These are phyloP conservation scores for Parastagonospora nodorum DNA, from an alignment of 2,329 filamentous ascomycete genomes.

Conservation along the genomic window DNA sequence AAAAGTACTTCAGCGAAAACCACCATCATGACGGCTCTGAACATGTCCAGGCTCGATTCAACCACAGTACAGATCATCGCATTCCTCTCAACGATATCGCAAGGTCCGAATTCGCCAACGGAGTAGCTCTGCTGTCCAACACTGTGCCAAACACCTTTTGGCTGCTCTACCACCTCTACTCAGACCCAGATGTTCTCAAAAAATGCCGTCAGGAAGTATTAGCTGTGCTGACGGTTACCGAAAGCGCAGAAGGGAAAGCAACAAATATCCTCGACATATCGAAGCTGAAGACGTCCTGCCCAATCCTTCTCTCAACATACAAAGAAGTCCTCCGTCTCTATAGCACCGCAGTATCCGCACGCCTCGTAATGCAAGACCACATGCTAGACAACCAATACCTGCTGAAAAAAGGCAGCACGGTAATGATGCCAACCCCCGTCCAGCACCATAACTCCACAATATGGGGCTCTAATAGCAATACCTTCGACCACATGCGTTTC, in stretches of 20 bases:
- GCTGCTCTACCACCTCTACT: conserved; percentile 43
- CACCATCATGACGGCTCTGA: conserved; percentile 38
- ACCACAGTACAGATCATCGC: conserved; percentile 31
- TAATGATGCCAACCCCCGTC: conserved; percentile 34
- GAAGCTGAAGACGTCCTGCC: conserved; percentile 40
- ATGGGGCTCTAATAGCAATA: conserved; percentile 34
- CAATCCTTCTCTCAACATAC: conserved; percentile 45
- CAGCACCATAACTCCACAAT: conserved; percentile 27
- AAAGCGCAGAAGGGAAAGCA: neutral
- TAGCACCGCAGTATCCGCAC: conserved; percentile 36
- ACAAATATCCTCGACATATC: conserved; percentile 34
- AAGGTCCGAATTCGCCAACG: conserved; percentile 43
- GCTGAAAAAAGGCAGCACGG: conserved; percentile 9
- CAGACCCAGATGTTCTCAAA: conserved; percentile 32
- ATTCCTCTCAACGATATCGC: conserved; percentile 45
- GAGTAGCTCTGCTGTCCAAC: conserved; percentile 46
- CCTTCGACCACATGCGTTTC: conserved; percentile 41
- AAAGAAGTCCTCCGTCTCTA: conserved; percentile 48
- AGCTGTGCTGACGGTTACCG: neutral
- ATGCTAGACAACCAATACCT: conserved; percentile 28
- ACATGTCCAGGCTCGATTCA: conserved; percentile 39
- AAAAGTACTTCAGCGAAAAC: conserved; percentile 43
- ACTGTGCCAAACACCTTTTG: conserved; percentile 46
- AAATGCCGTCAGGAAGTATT: conserved; percentile 27
- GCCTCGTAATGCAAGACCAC: conserved; percentile 39